Evolutionary conservation across 176 grass and related monocot species (phyloP), one percentile per base, ranked within the genome.

Genomic region (Phyllostachys edulis): DNA sequence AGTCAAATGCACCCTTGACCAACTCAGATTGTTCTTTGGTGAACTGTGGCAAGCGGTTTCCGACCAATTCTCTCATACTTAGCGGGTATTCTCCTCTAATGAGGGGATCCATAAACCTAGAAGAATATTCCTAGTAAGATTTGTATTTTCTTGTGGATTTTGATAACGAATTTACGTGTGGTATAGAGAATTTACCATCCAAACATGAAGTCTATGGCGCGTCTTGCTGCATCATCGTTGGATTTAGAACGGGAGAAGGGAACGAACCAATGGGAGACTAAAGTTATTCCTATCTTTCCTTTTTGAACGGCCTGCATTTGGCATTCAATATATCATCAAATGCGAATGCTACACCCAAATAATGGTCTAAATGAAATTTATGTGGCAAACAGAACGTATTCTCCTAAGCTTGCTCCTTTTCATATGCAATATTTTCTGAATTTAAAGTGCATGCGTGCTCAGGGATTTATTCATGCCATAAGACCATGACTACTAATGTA

Each of bases 101-200:
- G 8, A 93, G 69, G 9, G 88, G 91, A 5, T 91, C 88, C 82
- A 88, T 86, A 69, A 84, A 92, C 90, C 90, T 92, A 37, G 9
- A 82, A 21, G 9, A 0, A 0, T 0, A 46, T n/a, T 20, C 11
- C 16, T 1, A 7, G 4, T 79, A 77, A 85, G 18, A 9, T 67
- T 42, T 41, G 18, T 4, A 5, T 13, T 36, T 46, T 41, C 40
- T 9, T 2, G 1, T 40, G 45, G 12, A 70, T 0, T 29, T 20
- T 50, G 13, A 38, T 0, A 0, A 65, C 3, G 2, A 41, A 83
- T 61, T 29, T 11, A 26, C 0, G 5, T 29, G 29, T 61, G 21
- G 27, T 6, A 42, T 39, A 57, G 0, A 49, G 60, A 80, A 68
- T 57, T 68, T 81, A 95, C 93, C 93, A 95, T 79, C 93, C 93